Base-by-base conservation (phyloP, 257 asterid genomes). In the Asclepias syriaca region DNA sequence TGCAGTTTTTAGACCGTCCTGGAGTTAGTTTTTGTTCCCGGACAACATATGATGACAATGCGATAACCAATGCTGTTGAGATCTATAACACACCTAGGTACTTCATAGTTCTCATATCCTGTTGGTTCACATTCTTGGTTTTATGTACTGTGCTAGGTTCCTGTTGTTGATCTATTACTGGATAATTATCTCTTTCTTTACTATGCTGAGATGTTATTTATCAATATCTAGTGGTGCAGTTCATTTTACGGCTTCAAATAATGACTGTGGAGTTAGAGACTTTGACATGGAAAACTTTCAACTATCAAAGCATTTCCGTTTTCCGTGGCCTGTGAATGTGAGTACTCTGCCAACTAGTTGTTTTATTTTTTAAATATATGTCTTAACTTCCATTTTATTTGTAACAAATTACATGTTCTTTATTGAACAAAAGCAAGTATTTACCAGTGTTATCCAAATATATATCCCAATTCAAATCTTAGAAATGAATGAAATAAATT, bases 241-340 rank as follows among this genome's bases (percentile, higher is more conserved):
- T 77, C 97, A 89, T 88, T 91, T 94, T 77, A 85, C 85, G 51
- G 95, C 99, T 75, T 91, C 97, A 59, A 91, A 86, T 74, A 94
- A 94, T 78, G 99, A 94, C 79, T 80, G 86, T 49, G 97, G 96
- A 76, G 97, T 94, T 11, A 81, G 99, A 78, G 92, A 85, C 77
- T 91, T 89, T 39, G 97, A 94, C 79, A 85, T 92, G 92, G 97
- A 91, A 76, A 94, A 74, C 68, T 91, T 94, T 78, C 97, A 91
- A 57, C 86, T 79, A 75, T 79, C 85, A 32, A 89, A 85, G 65
- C 93, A 88, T 85, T 86, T 89, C 72, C 84, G 77, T 59, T 89
- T 88, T 76, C 81, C 85, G 11, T 94, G 99, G 99, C 97, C 99
- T 14, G 97, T 94, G 67, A 94, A 94, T 81, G 99, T 94, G 82